Evolutionary conservation across 192 early-diverging fungal genomes (phyloP).

Genomic region (Endogone sp.): DNA sequence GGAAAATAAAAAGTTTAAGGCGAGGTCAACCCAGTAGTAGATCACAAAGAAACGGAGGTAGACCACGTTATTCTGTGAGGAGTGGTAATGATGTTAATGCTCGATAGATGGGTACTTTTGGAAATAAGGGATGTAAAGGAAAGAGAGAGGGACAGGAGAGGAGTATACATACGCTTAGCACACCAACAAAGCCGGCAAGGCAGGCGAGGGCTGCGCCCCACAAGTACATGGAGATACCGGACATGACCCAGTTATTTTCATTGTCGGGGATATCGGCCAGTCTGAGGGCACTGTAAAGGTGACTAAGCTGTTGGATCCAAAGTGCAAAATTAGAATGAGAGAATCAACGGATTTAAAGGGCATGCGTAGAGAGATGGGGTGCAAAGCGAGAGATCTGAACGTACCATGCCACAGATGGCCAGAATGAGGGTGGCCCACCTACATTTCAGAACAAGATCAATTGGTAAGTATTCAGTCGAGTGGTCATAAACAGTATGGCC

Average conservation of each 20-base stretch:
- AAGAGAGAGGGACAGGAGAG: neutral
- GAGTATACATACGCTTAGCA: slow-evolving; percentile 10
- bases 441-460: neutral
- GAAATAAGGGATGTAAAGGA: too few species aligned
- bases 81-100: neutral
- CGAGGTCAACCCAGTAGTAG: slow-evolving; percentile 22
- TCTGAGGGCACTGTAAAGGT: too few species aligned
- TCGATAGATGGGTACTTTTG: neutral
- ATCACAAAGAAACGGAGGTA: slow-evolving; percentile 13
- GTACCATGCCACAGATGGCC: slow-evolving; percentile 14
- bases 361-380: neutral
- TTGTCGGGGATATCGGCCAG: neutral
- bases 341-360: too few species aligned
- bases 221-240: slow-evolving; percentile 16
- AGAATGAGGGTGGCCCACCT: slow-evolving; percentile 18
- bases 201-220: slow-evolving; percentile 7
- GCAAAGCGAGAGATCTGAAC: neutral
- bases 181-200: slow-evolving; percentile 13
- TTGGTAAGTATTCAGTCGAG: neutral
- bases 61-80: slow-evolving; percentile 13
- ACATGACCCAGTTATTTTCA: neutral
- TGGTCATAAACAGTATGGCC: neutral
- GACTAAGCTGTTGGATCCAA: too few species aligned
- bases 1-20: slow-evolving; percentile 11
- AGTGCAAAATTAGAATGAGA: too few species aligned